Evolutionary conservation across 306 rosid genomes (phyloP).

Genomic region (Arachis stenosperma): DNA sequence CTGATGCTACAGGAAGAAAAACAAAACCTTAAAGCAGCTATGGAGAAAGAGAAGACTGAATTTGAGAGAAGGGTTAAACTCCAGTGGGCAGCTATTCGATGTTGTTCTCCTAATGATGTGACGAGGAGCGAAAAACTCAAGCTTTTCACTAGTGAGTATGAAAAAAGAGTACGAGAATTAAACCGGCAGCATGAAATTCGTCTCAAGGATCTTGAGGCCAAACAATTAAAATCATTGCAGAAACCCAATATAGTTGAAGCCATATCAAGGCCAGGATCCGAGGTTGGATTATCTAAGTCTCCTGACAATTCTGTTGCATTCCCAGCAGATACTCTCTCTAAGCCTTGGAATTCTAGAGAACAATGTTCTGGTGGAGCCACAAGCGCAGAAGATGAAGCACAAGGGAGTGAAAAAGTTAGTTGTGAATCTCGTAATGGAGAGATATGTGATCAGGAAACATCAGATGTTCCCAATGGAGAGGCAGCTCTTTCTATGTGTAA

Average conservation of each 20-base stretch:
- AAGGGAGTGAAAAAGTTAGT: constrained; percentile 12
- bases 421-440: constrained; percentile 3
- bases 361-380: constrained; percentile 37
- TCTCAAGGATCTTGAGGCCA: constrained; percentile 54
- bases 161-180: constrained; percentile 42
- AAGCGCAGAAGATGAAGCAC: constrained; percentile 28
- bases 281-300: constrained; percentile 35
- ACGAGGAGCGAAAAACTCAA: constrained; percentile 45
- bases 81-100: constrained; percentile 43
- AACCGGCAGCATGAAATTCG: constrained; percentile 37
- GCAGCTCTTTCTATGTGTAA: constrained; percentile 15
- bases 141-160: constrained; percentile 37
- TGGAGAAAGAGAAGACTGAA: constrained; percentile 42
- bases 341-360: constrained; percentile 37
- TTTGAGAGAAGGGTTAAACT: constrained; percentile 42
- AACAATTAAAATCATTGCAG: constrained; percentile 46
- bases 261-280: constrained; percentile 28
- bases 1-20: constrained; percentile 48
- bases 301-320: constrained; percentile 40
- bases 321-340: constrained; percentile 37
- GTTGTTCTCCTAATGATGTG: constrained; percentile 40
- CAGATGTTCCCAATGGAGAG: constrained; percentile 39
- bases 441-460: constrained; percentile 29
- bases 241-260: constrained; percentile 41
- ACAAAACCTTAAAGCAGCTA: constrained; percentile 16